Percentiles rank a stretch among this genome's conserved stretches.
Evolutionary conservation across 768 basidiomycete genomes (phyloP).

Genomic region (Neoboletus subvelutipes): DNA sequence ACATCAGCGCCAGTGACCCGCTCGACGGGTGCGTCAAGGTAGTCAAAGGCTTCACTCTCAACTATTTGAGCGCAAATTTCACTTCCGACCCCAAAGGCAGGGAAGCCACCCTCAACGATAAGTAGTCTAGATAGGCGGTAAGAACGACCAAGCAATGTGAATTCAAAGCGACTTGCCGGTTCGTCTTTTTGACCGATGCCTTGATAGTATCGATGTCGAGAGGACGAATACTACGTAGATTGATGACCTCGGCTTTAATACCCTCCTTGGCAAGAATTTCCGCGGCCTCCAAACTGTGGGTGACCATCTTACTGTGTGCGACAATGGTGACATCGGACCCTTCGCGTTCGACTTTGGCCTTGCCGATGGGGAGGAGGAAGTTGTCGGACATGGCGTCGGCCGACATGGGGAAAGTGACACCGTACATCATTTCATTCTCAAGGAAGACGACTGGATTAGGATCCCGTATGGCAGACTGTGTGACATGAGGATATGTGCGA

Average conservation of each 20-base stretch:
- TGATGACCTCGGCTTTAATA: slow-evolving; percentile 97
- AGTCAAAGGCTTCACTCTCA: slow-evolving; percentile 97
- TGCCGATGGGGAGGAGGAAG: slow-evolving; percentile 95
- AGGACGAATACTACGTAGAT: slow-evolving; percentile 92
- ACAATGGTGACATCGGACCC: slow-evolving; percentile 95
- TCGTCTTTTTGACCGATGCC: slow-evolving; percentile 97
- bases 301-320: slow-evolving; percentile 98
- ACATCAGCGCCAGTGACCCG: slow-evolving; percentile 97
- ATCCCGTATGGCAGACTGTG: slow-evolving; percentile 91
- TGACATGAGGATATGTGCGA: not conserved
- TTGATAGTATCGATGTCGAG: slow-evolving; percentile 98
- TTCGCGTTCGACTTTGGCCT: slow-evolving; percentile 92
- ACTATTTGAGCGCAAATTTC: slow-evolving; percentile 98
- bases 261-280: slow-evolving; percentile 93
- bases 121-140: slow-evolving; percentile 57
- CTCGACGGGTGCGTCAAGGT: slow-evolving; percentile 97
- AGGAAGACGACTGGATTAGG: slow-evolving; percentile 98
- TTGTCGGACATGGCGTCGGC: slow-evolving; percentile 92
- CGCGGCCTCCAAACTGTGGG: slow-evolving; percentile 92
- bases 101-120: slow-evolving; percentile 98
- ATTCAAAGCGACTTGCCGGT: slow-evolving; percentile 55
- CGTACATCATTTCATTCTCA: slow-evolving; percentile 99
- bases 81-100: slow-evolving; percentile 95
- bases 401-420: slow-evolving; percentile 95
- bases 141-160: not conserved